These are phyloP conservation scores for Mycena belliarum DNA, from an alignment of 768 basidiomycete species.

Conservation along the genomic window DNA sequence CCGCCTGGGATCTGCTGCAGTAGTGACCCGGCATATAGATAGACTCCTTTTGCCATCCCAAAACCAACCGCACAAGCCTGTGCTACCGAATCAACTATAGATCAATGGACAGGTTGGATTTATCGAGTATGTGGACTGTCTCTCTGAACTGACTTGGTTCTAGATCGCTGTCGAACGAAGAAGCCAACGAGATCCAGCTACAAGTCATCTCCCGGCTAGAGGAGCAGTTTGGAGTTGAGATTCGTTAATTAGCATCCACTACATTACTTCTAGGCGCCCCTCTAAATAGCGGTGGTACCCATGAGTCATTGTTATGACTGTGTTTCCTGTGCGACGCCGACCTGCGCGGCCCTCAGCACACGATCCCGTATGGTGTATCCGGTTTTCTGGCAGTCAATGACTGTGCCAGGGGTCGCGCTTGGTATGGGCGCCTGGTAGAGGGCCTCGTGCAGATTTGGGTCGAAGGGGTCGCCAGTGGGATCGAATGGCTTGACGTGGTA, in stretches of 20 bases:
- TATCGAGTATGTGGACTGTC: not conserved
- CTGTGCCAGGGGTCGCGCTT: slow-evolving; percentile 85
- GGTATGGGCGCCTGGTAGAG: slow-evolving; percentile 91
- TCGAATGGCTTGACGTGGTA: slow-evolving; percentile 92
- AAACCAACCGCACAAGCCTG: slow-evolving; percentile 74
- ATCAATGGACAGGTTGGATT: slow-evolving; percentile 89
- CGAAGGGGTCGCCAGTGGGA: slow-evolving; percentile 89
- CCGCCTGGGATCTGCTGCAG: not conserved
- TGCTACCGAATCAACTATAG: slow-evolving; percentile 94
- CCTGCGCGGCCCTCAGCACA: slow-evolving; percentile 91
- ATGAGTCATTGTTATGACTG: slow-evolving; percentile 30
- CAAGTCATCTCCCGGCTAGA: slow-evolving; percentile 56
- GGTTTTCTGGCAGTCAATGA: slow-evolving; percentile 87
- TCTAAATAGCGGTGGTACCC: slow-evolving; percentile 28
- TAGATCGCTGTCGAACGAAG: slow-evolving; percentile 87
- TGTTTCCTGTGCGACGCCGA: slow-evolving; percentile 86
- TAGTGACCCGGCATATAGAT: slow-evolving; percentile 53
- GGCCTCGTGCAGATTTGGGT: slow-evolving; percentile 95
- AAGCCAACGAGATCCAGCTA: slow-evolving; percentile 80
- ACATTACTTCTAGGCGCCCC: slow-evolving; percentile 33
- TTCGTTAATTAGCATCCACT: slow-evolving; percentile 64
- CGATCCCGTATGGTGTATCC: slow-evolving; percentile 96
- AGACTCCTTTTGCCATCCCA: slow-evolving; percentile 89
- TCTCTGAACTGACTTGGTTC: slow-evolving; percentile 1
- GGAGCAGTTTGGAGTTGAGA: slow-evolving; percentile 77